Conservation (phyloP, 1,284 basidiomycete species). For the Irpex sp. region DNA sequence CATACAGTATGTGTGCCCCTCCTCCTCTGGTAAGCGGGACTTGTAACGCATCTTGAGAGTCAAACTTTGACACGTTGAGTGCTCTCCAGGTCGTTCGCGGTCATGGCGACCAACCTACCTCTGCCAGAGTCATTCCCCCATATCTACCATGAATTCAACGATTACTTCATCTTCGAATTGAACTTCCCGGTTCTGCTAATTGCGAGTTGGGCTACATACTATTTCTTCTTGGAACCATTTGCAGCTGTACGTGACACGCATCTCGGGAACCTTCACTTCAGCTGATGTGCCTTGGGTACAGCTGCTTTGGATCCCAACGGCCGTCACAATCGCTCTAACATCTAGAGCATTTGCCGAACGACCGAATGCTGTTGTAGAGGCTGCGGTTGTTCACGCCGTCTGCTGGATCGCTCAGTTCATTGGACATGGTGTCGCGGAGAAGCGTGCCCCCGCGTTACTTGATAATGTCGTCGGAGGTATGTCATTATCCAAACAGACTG, state of each 20-base stretch:
- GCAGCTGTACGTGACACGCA: constrained; percentile 62
- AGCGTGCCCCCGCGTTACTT: constrained; percentile 78
- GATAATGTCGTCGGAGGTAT: constrained; percentile 84
- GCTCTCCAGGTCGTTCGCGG: constrained; percentile 56
- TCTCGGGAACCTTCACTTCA: too few relatives aligned
- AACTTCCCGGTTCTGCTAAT: constrained; percentile 60
- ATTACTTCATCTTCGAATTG: constrained; percentile 68
- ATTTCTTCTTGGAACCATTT: constrained; percentile 70
- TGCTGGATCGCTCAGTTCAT: constrained; percentile 86
- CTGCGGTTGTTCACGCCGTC: constrained; percentile 49
- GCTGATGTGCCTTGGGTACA: not conserved
- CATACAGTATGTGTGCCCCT: constrained; percentile 83
- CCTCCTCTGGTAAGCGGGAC: constrained; percentile 65
- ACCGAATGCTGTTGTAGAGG: constrained; percentile 42
- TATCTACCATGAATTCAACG: constrained; percentile 48
- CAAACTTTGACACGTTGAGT: not conserved
- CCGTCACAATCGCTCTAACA: not conserved
- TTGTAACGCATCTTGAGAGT: constrained; percentile 10
- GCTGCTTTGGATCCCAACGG: not conserved
- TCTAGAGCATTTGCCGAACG: constrained; percentile 38
- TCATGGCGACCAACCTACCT: constrained; percentile 50
- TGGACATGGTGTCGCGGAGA: constrained; percentile 81
- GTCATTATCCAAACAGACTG: constrained; percentile 10
- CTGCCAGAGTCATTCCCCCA: constrained; percentile 54
- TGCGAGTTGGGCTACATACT: constrained; percentile 65